phyloP scores from a whole-genome alignment of 768 basidiomycete species.

The Gelatoporia subvermispora region DNA sequence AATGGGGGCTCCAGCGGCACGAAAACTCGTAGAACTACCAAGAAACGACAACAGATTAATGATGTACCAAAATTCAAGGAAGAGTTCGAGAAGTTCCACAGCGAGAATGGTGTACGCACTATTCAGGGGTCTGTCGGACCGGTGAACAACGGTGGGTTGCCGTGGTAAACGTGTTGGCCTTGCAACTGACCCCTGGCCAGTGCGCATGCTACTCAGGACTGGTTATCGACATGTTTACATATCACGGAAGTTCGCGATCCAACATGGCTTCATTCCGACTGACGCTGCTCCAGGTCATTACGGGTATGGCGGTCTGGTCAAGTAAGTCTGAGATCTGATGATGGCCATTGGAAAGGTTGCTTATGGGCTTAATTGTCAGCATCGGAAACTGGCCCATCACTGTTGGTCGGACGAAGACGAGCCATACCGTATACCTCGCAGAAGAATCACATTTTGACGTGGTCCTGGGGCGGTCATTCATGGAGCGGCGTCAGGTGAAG shows the following conservation, averaged over 20 bases:
- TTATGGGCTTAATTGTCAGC: constrained; percentile 19
- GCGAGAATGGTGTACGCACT: constrained; percentile 89
- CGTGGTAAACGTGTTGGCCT: constrained; percentile 3
- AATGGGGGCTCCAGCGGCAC: not conserved
- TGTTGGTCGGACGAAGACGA: constrained; percentile 34
- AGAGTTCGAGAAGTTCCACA: constrained; percentile 82
- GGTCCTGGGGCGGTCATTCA: constrained; percentile 83
- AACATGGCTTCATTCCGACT: constrained; percentile 81
- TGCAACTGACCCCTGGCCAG: constrained; percentile 31
- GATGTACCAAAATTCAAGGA: constrained; percentile 61
- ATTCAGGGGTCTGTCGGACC: constrained; percentile 89
- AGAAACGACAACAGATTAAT: constrained; percentile 33
- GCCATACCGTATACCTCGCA: constrained; percentile 71
- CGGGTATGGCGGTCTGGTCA: constrained; percentile 88
- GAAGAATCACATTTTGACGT: constrained; percentile 97
- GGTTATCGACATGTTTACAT: constrained; percentile 95
- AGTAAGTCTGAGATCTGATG: constrained; percentile 26
- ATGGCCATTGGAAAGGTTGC: too few species aligned
- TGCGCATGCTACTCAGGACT: constrained; percentile 88
- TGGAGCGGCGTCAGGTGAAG: constrained; percentile 73
- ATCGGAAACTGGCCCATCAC: constrained; percentile 89
- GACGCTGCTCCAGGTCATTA: constrained; percentile 88
- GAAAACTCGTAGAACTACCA: constrained; percentile 35
- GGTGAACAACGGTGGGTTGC: constrained; percentile 69
- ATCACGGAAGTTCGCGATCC: constrained; percentile 86